These are phyloP conservation scores for Xylariaceae sp. DNA, from an alignment of 2,329 filamentous ascomycete genomes.

Conservation along the genomic window DNA sequence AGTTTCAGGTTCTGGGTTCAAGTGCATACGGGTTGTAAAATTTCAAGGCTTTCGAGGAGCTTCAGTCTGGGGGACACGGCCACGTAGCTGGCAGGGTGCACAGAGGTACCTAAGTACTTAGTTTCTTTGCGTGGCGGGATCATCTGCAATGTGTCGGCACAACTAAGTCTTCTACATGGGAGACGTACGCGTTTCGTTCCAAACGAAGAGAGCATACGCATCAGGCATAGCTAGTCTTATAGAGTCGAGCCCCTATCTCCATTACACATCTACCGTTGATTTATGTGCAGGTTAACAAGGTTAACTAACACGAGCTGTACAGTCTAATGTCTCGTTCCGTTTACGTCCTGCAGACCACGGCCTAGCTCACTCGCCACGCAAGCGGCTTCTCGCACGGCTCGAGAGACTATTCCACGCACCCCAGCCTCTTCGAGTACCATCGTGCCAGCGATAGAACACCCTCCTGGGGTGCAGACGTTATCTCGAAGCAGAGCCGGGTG, in stretches of 20 bases:
- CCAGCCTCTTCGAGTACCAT: constrained; percentile 68
- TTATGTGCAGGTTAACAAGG: constrained; percentile 12
- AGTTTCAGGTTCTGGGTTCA: constrained; percentile 8
- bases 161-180: too few relatives aligned
- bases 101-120: too few relatives aligned
- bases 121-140: too few relatives aligned
- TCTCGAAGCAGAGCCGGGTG: constrained; percentile 71
- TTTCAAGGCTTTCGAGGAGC: neutral
- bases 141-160: too few relatives aligned
- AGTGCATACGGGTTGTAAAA: neutral
- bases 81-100: too few relatives aligned
- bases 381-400: constrained; percentile 65
- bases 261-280: too few relatives aligned
- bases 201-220: too few relatives aligned
- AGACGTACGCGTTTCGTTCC: too few relatives aligned
- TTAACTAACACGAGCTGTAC: constrained; percentile 4
- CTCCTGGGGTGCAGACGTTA: constrained; percentile 71
- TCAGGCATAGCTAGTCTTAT: too few relatives aligned
- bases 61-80: too few relatives aligned
- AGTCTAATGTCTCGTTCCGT: constrained; percentile 37
- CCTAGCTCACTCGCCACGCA: constrained; percentile 63
- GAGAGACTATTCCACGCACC: constrained; percentile 60
- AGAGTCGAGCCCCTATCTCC: too few relatives aligned
- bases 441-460: constrained; percentile 71
- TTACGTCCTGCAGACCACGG: constrained; percentile 46